Evolutionary conservation across 192 early-diverging fungal genomes (phyloP).

Genomic region (Chytriomyces confervae): DNA sequence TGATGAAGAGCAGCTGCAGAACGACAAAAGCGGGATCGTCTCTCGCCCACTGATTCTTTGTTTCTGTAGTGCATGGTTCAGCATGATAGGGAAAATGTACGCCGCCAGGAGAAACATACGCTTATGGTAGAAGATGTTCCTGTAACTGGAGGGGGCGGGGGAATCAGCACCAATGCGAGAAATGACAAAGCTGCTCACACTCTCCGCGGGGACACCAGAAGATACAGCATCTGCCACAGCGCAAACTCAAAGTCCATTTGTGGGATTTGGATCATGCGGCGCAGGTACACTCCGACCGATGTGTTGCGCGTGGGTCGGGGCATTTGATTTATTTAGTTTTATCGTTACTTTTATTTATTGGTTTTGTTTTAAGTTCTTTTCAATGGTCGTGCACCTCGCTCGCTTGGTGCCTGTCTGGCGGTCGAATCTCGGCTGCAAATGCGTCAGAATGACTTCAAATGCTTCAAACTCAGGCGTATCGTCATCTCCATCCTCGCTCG

Average conservation of each 20-base stretch:
- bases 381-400: too few species aligned
- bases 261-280: constrained; percentile 40
- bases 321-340: constrained; percentile 1
- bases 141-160: constrained; percentile 66
- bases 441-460: too few species aligned
- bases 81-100: background rate
- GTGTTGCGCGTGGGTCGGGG: constrained; percentile 13
- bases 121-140: constrained; percentile 96
- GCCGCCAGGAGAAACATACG: constrained; percentile 59
- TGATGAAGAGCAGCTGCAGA: constrained; percentile 69
- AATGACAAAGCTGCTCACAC: constrained; percentile 63
- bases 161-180: constrained; percentile 5
- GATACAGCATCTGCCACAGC: constrained; percentile 87
- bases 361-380: too few species aligned
- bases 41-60: constrained; percentile 97
- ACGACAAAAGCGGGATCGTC: constrained; percentile 96
- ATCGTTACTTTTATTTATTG: background rate
- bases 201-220: constrained; percentile 78
- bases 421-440: too few species aligned
- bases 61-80: constrained; percentile 63
- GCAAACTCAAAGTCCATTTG: constrained; percentile 92
- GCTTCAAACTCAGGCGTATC: too few species aligned
- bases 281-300: constrained; percentile 16
- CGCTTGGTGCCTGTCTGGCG: too few species aligned
- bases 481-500: too few species aligned